These are phyloP conservation scores for Pterula multifida DNA, from an alignment of 1,284 basidiomycete species.

Conservation along the genomic window DNA sequence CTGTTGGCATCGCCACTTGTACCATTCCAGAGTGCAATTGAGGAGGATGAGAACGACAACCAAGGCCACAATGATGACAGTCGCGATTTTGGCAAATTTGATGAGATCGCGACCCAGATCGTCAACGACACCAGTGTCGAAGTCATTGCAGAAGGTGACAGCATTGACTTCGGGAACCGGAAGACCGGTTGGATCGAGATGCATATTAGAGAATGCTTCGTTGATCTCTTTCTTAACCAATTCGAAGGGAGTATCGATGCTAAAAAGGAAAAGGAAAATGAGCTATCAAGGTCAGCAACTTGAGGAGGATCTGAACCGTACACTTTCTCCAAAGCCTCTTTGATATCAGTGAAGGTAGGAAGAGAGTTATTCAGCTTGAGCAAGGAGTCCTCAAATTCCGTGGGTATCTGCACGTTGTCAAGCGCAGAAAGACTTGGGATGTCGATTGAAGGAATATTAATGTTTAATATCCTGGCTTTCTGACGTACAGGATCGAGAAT, in stretches of 20 bases:
- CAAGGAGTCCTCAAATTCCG: slow-evolving; percentile 66
- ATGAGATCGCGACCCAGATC: slow-evolving; percentile 68
- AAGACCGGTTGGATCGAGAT: slow-evolving; percentile 58
- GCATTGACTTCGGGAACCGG: slow-evolving; percentile 61
- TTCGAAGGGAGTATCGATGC: slow-evolving; percentile 80
- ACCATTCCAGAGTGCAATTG: slow-evolving; percentile 66
- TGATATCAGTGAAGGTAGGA: slow-evolving; percentile 70
- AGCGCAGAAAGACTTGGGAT: slow-evolving; percentile 65
- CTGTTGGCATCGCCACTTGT: slow-evolving; percentile 64
- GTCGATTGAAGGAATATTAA: slow-evolving; percentile 56
- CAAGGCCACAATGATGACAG: slow-evolving; percentile 52
- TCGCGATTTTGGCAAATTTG: slow-evolving; percentile 67
- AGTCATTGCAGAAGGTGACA: slow-evolving; percentile 57
- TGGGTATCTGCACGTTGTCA: slow-evolving; percentile 72
- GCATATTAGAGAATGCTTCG: slow-evolving; percentile 61
- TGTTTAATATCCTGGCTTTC: slow-evolving; percentile 64
- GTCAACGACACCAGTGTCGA: slow-evolving; percentile 79
- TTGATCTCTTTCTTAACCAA: slow-evolving; percentile 80
- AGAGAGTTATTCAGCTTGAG: slow-evolving; percentile 69
- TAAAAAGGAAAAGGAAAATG: slow-evolving; percentile 17
- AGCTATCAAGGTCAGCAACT: not conserved
- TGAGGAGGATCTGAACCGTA: too few species aligned
- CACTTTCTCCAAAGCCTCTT: slow-evolving; percentile 62
- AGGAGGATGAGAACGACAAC: slow-evolving; percentile 52
- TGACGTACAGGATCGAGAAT: slow-evolving; percentile 54